Evolutionary conservation across 495 filamentous ascomycete genomes (phyloP), one percentile per base, ranked within the genome.

Genomic region (Trichoderma virens): DNA sequence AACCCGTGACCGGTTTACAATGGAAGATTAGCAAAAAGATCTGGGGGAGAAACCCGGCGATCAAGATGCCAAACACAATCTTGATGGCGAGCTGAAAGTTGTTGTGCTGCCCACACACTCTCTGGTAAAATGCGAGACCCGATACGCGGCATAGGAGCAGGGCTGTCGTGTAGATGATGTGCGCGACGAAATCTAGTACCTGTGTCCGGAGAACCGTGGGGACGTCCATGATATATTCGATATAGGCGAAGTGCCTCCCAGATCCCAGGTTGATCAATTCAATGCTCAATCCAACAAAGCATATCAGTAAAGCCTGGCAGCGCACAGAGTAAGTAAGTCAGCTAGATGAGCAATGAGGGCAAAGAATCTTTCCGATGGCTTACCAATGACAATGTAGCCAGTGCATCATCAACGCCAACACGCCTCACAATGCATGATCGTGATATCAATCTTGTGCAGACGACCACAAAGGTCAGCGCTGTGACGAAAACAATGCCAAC

Each of bases 81-180:
- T 71, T 67, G 65, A 80, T 76, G 59, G 70, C 67, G n/a, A 72
- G 35, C 30, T 69, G 68, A 3, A 81, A 66, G 27, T 72, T 73
- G 65, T 67, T 63, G 32, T 72, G 67, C 18, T 73, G 72, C 7
- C 66, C 68, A n/a, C 70, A 70, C 34, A 82, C 70, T 13, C 78
- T 76, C 30, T 73, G 72, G 66, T 80, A 82, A 67, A 82, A 81
- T 20, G 79, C 75, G 9, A 82, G 74, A 66, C 79, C 79, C 28
- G 79, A 81, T 1, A 81, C 67, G 38, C 79, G 77, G 67, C 79
- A 80, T 27, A 75, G 59, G 66, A 77, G 72, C 27, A 81, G 70
- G 23, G 79, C 75, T 5, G 73, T 76, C 25, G 78, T 81, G 66
- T 82, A 82, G 63, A 81, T 65, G 64, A 81, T 69, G 65, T 80